phyloP scores from a whole-genome alignment of 2,329 filamentous ascomycete species.

The Nannizziopsis barbatae region DNA sequence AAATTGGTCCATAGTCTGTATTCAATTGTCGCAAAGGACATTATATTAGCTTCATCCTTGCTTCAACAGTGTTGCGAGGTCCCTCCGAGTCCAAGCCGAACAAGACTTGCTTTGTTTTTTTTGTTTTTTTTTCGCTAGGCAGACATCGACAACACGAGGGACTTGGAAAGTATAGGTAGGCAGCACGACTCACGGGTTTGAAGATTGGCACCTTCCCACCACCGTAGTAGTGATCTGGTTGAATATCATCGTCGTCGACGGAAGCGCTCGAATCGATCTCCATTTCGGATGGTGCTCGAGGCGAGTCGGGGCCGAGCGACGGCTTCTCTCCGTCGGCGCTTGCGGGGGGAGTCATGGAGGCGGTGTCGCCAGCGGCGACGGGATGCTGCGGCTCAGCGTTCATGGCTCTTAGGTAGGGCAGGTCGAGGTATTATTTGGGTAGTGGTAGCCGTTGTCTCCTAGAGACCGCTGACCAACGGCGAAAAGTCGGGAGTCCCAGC shows the following conservation, averaged over 20 bases:
- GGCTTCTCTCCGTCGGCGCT: conserved; percentile 37
- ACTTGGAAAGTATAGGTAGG: not conserved
- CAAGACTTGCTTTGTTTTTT: no score
- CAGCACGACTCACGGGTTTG: conserved; percentile 54
- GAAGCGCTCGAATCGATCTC: conserved; percentile 6
- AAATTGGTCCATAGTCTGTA: conserved; percentile 78
- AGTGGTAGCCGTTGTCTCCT: conserved; percentile 29
- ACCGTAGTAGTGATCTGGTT: conserved; percentile 79
- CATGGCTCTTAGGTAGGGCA: not conserved
- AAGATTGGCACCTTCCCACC: conserved; percentile 80
- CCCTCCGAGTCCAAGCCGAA: no score
- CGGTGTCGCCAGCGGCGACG: conserved; percentile 16
- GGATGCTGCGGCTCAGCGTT: conserved; percentile 7
- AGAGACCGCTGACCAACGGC: conserved; percentile 37
- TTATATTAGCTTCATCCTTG: not conserved
- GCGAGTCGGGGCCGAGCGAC: conserved; percentile 23
- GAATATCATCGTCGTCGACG: conserved; percentile 52
- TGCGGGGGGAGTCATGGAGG: conserved; percentile 35
- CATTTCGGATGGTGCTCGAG: conserved; percentile 28
- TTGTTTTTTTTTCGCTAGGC: not conserved
- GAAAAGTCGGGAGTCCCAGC: conserved; percentile 27
- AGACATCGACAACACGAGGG: not conserved
- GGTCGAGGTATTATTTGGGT: not conserved
- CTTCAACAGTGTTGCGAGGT: not conserved
- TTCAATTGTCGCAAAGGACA: not conserved